phyloP scores from a whole-genome alignment of 2,329 filamentous ascomycete species.

The Seiridium unicorne region DNA sequence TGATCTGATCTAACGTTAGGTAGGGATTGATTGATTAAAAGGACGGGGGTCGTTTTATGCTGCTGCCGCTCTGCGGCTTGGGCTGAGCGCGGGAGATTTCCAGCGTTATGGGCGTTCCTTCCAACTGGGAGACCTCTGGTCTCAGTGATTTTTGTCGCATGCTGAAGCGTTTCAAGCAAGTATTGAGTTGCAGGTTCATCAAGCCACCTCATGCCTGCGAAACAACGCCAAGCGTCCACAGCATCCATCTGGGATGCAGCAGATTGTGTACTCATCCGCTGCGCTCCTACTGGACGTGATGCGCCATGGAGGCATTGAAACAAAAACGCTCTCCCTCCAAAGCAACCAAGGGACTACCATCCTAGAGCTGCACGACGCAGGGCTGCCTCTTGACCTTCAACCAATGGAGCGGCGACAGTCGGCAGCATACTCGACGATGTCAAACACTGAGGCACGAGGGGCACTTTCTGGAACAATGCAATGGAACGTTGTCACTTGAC shows the following conservation, averaged over 20 bases:
- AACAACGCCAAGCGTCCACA: constrained; percentile 3
- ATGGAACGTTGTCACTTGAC: constrained; percentile 8
- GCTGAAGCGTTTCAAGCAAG: not conserved
- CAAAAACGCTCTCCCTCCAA: not conserved
- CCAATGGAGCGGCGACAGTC: not conserved
- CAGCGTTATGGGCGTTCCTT: no score
- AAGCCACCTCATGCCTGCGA: not conserved
- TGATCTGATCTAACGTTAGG: not conserved
- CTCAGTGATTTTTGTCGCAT: not conserved
- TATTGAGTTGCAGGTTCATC: not conserved
- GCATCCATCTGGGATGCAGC: constrained; percentile 1
- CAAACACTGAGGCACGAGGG: not conserved
- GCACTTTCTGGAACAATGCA: constrained; percentile 3
- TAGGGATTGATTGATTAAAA: no score
- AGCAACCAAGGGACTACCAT: not conserved
- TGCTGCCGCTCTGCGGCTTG: no score
- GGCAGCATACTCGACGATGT: not conserved
- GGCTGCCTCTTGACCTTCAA: not conserved
- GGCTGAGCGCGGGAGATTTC: no score
- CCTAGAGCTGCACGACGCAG: no score
- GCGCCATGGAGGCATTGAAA: not conserved
- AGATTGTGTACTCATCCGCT: not conserved
- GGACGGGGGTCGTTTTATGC: no score
- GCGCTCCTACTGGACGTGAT: not conserved
- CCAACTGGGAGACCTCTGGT: no score